Conservation (phyloP, 2,329 filamentous ascomycete genomes). For the Trichophyton benhamiae region DNA sequence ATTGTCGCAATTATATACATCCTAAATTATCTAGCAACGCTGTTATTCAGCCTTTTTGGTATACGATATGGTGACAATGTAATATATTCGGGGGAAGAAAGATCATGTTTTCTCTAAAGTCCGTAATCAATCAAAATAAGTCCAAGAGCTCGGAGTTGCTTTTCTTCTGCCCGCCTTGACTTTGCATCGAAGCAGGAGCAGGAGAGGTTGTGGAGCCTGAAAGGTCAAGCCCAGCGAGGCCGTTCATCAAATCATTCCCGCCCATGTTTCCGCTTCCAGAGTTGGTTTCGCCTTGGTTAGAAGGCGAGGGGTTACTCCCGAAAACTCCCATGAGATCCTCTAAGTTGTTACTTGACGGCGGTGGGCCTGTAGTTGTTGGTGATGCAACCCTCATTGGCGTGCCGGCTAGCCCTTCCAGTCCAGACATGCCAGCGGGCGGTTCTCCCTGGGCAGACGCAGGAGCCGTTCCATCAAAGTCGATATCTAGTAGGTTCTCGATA, state of each 20-base stretch:
- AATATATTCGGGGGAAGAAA: neutral
- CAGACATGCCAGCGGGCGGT: conserved; percentile 51
- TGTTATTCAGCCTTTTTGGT: neutral
- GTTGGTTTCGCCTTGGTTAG: conserved; percentile 18
- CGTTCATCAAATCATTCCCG: conserved; percentile 56
- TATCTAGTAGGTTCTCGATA: conserved; percentile 87
- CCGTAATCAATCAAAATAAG: conserved; percentile 34
- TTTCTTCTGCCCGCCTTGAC: conserved; percentile 28
- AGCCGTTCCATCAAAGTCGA: conserved; percentile 86
- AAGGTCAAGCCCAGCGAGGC: conserved; percentile 72
- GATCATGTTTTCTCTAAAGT: neutral
- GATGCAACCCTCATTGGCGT: conserved; percentile 41
- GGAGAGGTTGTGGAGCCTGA: conserved; percentile 35
- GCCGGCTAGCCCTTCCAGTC: conserved; percentile 45
- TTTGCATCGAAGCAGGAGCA: conserved; percentile 15
- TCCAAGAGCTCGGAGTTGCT: conserved; percentile 46
- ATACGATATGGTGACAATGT: neutral
- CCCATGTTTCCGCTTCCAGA: conserved; percentile 23
- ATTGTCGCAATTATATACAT: neutral
- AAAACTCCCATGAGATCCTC: conserved; percentile 70
- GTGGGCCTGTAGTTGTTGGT: conserved; percentile 27
- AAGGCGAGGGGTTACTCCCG: conserved; percentile 26
- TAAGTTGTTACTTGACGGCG: conserved; percentile 47
- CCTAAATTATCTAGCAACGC: neutral
- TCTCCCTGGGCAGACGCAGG: conserved; percentile 71